Evolutionary conservation across 164 flowering plant species (phyloP).

Genomic region (Vitis cinerea): DNA sequence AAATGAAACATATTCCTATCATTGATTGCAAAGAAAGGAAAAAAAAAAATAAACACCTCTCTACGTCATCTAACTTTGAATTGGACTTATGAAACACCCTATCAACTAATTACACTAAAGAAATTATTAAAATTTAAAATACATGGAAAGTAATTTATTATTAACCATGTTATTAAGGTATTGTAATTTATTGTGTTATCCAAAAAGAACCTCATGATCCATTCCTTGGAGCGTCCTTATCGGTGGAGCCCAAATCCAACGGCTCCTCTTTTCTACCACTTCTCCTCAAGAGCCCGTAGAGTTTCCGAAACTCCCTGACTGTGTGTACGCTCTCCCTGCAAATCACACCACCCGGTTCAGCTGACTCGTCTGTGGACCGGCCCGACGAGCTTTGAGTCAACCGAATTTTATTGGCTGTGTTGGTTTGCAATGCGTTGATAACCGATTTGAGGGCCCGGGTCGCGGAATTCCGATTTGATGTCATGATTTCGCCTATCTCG

Average conservation of each 20-base stretch:
- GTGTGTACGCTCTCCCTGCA: slow-evolving; percentile 54
- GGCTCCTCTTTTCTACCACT: slow-evolving; percentile 42
- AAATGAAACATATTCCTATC: too few relatives aligned
- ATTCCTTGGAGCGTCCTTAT: slow-evolving; percentile 20
- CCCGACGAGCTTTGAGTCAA: slow-evolving; percentile 23
- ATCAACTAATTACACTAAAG: too few relatives aligned
- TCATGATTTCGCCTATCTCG: slow-evolving; percentile 82
- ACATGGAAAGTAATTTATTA: too few relatives aligned
- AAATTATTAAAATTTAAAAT: too few relatives aligned
- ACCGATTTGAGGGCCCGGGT: slow-evolving; percentile 77
- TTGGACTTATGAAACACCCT: too few relatives aligned
- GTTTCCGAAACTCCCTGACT: slow-evolving; percentile 54
- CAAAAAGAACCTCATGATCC: slow-evolving; percentile 2
- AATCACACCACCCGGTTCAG: slow-evolving; percentile 24
- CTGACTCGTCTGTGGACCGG: slow-evolving; percentile 23
- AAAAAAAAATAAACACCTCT: too few relatives aligned
- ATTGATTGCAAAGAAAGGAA: too few relatives aligned
- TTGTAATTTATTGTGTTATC: too few relatives aligned
- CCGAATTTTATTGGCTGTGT: slow-evolving; percentile 6
- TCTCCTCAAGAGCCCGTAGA: slow-evolving; percentile 55
- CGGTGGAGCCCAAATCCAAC: slow-evolving; percentile 21
- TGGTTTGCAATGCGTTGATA: slow-evolving; percentile 55
- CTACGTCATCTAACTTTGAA: too few relatives aligned
- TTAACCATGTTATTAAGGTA: too few relatives aligned
- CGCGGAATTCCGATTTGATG: slow-evolving; percentile 69